phyloP scores from a whole-genome alignment of 2,329 filamentous ascomycete species.

The Phyllosticta citrichinensis region DNA sequence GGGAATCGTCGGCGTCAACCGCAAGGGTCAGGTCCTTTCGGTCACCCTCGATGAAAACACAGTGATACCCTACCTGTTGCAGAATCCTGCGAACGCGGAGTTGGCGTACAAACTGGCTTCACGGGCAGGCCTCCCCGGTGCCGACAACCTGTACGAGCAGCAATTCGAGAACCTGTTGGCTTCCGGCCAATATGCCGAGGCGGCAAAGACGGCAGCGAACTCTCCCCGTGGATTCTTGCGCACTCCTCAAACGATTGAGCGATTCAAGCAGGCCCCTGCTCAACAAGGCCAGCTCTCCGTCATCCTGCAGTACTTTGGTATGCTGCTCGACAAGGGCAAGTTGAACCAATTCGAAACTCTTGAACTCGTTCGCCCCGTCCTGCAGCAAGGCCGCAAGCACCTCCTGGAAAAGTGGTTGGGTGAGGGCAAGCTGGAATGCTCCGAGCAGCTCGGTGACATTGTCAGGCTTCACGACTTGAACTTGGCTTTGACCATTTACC shows the following conservation, averaged over 20 bases:
- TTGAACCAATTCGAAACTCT: slow-evolving; percentile 90
- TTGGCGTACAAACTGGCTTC: slow-evolving; percentile 95
- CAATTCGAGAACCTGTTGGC: slow-evolving; percentile 85
- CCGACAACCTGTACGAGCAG: slow-evolving; percentile 83
- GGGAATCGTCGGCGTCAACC: slow-evolving; percentile 90
- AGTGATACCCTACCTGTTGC: slow-evolving; percentile 87
- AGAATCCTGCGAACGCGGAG: slow-evolving; percentile 88
- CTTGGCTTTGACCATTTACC: slow-evolving; percentile 79
- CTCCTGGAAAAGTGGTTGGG: slow-evolving; percentile 96
- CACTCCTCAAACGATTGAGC: slow-evolving; percentile 89
- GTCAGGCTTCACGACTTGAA: slow-evolving; percentile 82
- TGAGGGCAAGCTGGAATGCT: slow-evolving; percentile 91
- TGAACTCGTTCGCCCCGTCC: slow-evolving; percentile 83
- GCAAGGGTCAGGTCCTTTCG: slow-evolving; percentile 91
- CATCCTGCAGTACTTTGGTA: slow-evolving; percentile 95
- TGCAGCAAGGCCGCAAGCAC: slow-evolving; percentile 90
- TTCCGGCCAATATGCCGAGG: slow-evolving; percentile 71
- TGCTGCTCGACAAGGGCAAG: slow-evolving; percentile 88
- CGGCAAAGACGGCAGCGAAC: slow-evolving; percentile 92
- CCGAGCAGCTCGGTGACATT: slow-evolving; percentile 91
- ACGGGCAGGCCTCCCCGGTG: slow-evolving; percentile 83
- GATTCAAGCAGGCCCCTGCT: slow-evolving; percentile 78
- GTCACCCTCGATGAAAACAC: slow-evolving; percentile 88
- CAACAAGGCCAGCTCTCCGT: slow-evolving; percentile 81
- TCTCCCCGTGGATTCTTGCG: slow-evolving; percentile 92